Evolutionary conservation across 192 early-diverging fungal species (phyloP).

Genomic region (Kappamyces sp.): DNA sequence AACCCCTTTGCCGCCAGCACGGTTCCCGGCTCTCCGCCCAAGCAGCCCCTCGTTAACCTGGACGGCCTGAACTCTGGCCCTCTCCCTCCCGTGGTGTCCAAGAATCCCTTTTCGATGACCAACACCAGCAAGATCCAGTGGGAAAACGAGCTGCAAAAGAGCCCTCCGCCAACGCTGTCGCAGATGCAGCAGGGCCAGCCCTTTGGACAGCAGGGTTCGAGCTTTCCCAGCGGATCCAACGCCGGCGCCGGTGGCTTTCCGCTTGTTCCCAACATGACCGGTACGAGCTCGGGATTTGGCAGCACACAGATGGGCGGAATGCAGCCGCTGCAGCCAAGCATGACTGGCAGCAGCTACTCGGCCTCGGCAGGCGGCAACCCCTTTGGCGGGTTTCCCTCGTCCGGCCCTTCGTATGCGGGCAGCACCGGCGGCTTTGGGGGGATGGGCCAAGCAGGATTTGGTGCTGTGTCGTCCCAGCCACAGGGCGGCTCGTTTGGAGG

Average conservation of each 20-base stretch:
- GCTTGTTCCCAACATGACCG: background rate
- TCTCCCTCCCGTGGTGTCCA: background rate
- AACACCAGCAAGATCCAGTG: constrained; percentile 15
- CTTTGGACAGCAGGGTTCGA: background rate
- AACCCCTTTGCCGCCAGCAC: no score
- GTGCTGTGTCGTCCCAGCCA: no score
- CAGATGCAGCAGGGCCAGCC: background rate
- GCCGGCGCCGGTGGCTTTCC: background rate
- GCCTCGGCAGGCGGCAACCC: no score
- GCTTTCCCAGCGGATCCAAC: constrained; percentile 4
- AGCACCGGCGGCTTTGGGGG: no score
- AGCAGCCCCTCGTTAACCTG: constrained; percentile 13
- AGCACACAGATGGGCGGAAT: no score
- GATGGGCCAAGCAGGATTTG: no score
- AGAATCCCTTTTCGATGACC: constrained; percentile 14
- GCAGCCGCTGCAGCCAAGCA: no score
- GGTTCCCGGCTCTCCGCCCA: constrained; percentile 1
- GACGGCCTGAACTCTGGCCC: constrained; percentile 2
- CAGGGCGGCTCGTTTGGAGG: no score
- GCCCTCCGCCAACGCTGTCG: constrained; percentile 10
- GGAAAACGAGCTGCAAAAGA: background rate
- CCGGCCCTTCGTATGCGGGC: no score
- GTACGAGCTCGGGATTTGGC: no score
- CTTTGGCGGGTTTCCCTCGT: no score
- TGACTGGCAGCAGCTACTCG: no score